phyloP scores from a whole-genome alignment of 106 monocot species.

The Amphibolis antarctica region DNA sequence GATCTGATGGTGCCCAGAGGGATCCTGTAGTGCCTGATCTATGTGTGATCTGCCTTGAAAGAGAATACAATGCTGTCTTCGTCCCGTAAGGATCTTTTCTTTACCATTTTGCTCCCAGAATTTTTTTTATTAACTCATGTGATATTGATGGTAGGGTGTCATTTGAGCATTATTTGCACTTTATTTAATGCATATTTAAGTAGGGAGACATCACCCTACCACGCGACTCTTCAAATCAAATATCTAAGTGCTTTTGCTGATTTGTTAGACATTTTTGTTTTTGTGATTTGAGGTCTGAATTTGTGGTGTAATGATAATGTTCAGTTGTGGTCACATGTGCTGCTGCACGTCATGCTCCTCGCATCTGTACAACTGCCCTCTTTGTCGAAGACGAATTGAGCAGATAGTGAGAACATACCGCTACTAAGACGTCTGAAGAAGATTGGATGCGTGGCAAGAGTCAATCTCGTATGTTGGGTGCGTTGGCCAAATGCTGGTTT shows the following conservation, averaged over 20 bases:
- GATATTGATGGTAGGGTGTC: background rate
- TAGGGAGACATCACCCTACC: too few species aligned
- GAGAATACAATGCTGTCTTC: conserved; percentile 97
- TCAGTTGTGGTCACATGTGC: conserved; percentile 98
- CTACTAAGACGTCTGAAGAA: too few species aligned
- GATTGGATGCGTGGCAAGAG: too few species aligned
- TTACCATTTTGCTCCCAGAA: background rate
- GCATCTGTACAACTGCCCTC: conserved; percentile 63
- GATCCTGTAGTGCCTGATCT: conserved; percentile 58
- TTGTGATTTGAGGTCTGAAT: background rate
- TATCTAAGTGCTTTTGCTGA: too few species aligned
- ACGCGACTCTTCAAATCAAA: too few species aligned
- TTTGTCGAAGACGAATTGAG: conserved; percentile 78
- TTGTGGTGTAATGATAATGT: background rate
- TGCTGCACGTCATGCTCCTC: conserved; percentile 77
- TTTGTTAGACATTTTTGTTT: too few species aligned
- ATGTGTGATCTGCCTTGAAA: conserved; percentile 95
- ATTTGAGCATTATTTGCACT: too few species aligned
- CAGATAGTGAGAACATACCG: conserved; percentile 80
- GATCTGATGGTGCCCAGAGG: conserved; percentile 31
- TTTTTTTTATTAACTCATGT: background rate
- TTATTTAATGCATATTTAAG: too few species aligned
- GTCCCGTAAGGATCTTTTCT: conserved; percentile 66
- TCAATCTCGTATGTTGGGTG: too few species aligned
- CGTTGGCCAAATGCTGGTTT: too few species aligned